phyloP scores from a whole-genome alignment of 495 filamentous ascomycete species.

The Haplographium delicatum region DNA sequence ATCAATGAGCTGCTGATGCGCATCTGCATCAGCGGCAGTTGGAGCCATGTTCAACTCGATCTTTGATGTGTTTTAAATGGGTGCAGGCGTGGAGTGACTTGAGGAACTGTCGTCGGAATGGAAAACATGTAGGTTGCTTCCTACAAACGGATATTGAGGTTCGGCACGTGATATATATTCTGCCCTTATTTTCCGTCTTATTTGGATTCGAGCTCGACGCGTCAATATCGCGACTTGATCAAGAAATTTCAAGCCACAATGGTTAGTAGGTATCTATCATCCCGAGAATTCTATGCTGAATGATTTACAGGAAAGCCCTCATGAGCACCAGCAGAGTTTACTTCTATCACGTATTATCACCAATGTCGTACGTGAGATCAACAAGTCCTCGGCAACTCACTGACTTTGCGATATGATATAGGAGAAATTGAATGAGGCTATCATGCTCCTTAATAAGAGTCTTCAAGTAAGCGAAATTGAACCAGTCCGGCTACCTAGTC shows the following conservation, averaged over 20 bases:
- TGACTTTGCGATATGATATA: conserved; percentile 35
- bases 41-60: conserved; percentile 16
- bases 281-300: background rate
- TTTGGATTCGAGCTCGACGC: conserved; percentile 8
- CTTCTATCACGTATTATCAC: conserved; percentile 93
- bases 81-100: conserved; percentile 2
- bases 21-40: conserved; percentile 20
- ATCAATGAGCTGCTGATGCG: conserved; percentile 62
- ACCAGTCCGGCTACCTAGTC: background rate
- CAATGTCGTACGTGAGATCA: conserved; percentile 69
- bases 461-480: conserved; percentile 61
- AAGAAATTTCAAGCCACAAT: conserved; percentile 7
- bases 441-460: conserved; percentile 85
- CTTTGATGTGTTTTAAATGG: background rate
- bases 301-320: conserved; percentile 74
- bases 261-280: conserved; percentile 3
- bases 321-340: conserved; percentile 94
- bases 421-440: conserved; percentile 97
- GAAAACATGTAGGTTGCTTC: background rate
- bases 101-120: background rate
- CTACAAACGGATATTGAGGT: conserved; percentile 3
- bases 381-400: conserved; percentile 8
- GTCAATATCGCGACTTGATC: conserved; percentile 14
- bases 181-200: background rate
- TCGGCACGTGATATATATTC: conserved; percentile 11